Evolutionary conservation across 805 yeast species (phyloP).

Genomic region (Yamadazyma takamatsuzukensis): DNA sequence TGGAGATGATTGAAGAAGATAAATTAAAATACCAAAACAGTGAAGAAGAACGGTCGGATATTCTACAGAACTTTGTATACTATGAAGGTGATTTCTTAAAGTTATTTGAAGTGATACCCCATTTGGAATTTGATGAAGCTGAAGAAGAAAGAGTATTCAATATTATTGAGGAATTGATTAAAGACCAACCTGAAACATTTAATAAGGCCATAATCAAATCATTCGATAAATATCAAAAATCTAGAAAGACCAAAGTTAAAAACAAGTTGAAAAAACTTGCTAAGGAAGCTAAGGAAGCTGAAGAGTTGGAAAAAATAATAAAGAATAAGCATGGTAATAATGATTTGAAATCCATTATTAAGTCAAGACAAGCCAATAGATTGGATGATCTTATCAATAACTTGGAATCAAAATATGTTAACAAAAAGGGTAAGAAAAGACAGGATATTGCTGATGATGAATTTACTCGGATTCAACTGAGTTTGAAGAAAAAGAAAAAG

Average conservation of each 20-base stretch:
- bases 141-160: slow-evolving; percentile 62
- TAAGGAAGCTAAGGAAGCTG: slow-evolving; percentile 65
- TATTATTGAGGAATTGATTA: slow-evolving; percentile 43
- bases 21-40: slow-evolving; percentile 58
- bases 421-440: slow-evolving; percentile 33
- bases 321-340: slow-evolving; percentile 34
- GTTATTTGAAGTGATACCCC: slow-evolving; percentile 74
- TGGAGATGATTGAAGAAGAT: slow-evolving; percentile 70
- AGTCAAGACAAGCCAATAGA: slow-evolving; percentile 38
- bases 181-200: slow-evolving; percentile 32
- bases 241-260: slow-evolving; percentile 45
- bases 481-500: slow-evolving; percentile 27
- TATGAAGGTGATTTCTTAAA: slow-evolving; percentile 66
- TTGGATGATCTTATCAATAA: slow-evolving; percentile 45
- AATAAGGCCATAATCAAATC: slow-evolving; percentile 29
- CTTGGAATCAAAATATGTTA: slow-evolving; percentile 50
- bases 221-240: slow-evolving; percentile 50
- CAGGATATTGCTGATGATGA: slow-evolving; percentile 48
- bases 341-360: slow-evolving; percentile 49
- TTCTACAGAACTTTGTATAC: slow-evolving; percentile 54
- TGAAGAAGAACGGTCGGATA: slow-evolving; percentile 58
- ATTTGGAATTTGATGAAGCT: slow-evolving; percentile 55
- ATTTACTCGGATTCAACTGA: slow-evolving; percentile 43
- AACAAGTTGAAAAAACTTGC: slow-evolving; percentile 49
- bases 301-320: slow-evolving; percentile 38